phyloP scores from a whole-genome alignment of 2,329 filamentous ascomycete genomes.

The Neospermospora avenae region DNA sequence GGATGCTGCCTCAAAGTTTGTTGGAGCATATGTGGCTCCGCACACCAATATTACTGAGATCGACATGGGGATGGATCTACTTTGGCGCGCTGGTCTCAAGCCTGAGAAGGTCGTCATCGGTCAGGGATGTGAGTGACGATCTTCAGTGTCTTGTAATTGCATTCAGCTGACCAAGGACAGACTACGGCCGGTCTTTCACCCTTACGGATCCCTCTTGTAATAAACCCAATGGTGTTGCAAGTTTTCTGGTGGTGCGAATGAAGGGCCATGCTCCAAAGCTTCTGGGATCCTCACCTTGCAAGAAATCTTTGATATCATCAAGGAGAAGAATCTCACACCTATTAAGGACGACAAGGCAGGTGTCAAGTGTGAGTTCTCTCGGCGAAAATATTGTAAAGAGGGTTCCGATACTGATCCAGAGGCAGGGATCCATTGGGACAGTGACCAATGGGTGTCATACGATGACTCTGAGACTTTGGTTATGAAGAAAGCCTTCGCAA shows the following conservation, averaged over 20 bases:
- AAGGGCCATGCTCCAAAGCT: constrained; percentile 5
- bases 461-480: constrained; percentile 2
- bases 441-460: constrained; percentile 3
- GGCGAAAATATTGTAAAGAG: too few relatives aligned
- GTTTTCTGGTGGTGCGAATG: constrained; percentile 6
- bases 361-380: not conserved
- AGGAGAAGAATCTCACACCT: not conserved
- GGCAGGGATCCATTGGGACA: not conserved
- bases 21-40: constrained; percentile 34
- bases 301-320: constrained; percentile 35
- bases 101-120: not conserved
- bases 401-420: too few relatives aligned
- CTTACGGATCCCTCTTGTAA: not conserved
- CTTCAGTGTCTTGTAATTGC: not conserved
- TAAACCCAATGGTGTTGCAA: constrained; percentile 16
- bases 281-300: constrained; percentile 18
- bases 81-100: not conserved
- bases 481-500: not conserved
- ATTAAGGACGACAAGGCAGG: not conserved
- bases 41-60: constrained; percentile 45
- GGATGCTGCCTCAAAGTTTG: constrained; percentile 24
- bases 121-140: not conserved
- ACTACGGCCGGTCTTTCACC: not conserved
- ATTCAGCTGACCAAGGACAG: not conserved
- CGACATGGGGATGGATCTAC: constrained; percentile 27